These are phyloP conservation scores for Aspergillus chevalieri DNA, from an alignment of 2,329 filamentous ascomycete genomes.

Conservation along the genomic window DNA sequence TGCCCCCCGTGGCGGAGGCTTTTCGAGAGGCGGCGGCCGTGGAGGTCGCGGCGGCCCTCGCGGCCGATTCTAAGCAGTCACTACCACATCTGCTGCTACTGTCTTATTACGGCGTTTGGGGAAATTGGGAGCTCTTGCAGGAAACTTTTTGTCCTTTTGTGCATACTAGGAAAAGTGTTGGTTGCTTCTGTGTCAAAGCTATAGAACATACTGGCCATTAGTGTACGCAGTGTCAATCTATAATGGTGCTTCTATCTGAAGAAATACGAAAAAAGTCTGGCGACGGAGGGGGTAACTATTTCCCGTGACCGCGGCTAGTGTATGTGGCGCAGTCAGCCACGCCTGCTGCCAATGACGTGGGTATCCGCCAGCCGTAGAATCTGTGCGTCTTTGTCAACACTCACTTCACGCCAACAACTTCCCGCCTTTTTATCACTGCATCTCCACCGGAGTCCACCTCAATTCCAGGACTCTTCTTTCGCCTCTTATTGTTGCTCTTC, in stretches of 20 bases:
- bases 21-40: constrained; percentile 26
- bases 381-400: constrained; percentile 30
- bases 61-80: constrained; percentile 22
- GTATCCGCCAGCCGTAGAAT: constrained; percentile 15
- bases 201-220: constrained; percentile 26
- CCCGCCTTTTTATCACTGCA: constrained; percentile 8
- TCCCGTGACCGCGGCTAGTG: constrained; percentile 17
- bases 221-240: neutral
- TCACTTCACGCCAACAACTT: constrained; percentile 15
- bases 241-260: too few relatives aligned
- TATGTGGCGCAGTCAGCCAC: constrained; percentile 24
- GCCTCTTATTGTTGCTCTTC: neutral
- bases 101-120: constrained; percentile 41
- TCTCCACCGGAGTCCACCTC: constrained; percentile 1
- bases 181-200: constrained; percentile 22
- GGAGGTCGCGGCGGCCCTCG: constrained; percentile 25
- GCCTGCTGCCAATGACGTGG: constrained; percentile 31
- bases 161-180: constrained; percentile 29
- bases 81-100: constrained; percentile 23
- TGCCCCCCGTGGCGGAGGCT: constrained; percentile 23
- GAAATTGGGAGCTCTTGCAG: constrained; percentile 35
- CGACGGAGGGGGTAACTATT: neutral
- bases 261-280: neutral
- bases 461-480: neutral
- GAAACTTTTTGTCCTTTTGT: constrained; percentile 32